Evolutionary conservation across 345 rosid species (phyloP).

Genomic region (Boechera divaricarpa): DNA sequence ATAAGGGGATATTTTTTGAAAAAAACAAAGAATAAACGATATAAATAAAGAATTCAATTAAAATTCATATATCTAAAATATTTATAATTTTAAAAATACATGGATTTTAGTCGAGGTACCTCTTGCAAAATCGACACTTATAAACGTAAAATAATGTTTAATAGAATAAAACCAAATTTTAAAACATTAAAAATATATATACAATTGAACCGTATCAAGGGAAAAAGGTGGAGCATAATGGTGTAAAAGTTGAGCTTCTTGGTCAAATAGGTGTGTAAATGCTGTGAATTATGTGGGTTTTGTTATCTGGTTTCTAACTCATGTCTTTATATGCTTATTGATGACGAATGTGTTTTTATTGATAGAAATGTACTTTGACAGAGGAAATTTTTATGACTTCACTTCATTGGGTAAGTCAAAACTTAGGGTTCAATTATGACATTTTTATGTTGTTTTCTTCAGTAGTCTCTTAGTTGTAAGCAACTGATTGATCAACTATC

Average conservation of each 20-base stretch:
- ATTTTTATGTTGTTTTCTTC: slow-evolving; percentile 1
- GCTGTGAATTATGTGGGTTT: background rate
- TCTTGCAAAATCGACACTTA: too few species aligned
- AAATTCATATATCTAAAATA: too few species aligned
- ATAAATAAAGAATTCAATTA: too few species aligned
- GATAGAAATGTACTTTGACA: slow-evolving; percentile 93
- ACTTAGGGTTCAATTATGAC: slow-evolving; percentile 12
- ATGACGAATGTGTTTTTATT: slow-evolving; percentile 21
- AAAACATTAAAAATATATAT: too few species aligned
- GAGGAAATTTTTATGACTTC: slow-evolving; percentile 94
- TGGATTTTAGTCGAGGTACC: too few species aligned
- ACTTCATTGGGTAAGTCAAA: slow-evolving; percentile 88
- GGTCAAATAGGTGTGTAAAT: slow-evolving; percentile 83
- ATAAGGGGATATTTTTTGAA: too few species aligned
- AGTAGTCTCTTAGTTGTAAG: background rate
- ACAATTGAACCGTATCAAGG: slow-evolving; percentile 82
- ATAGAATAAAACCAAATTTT: too few species aligned
- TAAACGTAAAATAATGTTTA: too few species aligned
- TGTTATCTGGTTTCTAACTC: background rate
- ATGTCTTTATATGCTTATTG: background rate
- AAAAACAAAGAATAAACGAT: too few species aligned
- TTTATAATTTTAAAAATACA: too few species aligned
- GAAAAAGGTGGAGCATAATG: slow-evolving; percentile 94
- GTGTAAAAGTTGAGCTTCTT: slow-evolving; percentile 94
- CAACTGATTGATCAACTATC: background rate